Conservation (phyloP, 1,284 basidiomycete genomes). For the Ustilago trichophora region DNA sequence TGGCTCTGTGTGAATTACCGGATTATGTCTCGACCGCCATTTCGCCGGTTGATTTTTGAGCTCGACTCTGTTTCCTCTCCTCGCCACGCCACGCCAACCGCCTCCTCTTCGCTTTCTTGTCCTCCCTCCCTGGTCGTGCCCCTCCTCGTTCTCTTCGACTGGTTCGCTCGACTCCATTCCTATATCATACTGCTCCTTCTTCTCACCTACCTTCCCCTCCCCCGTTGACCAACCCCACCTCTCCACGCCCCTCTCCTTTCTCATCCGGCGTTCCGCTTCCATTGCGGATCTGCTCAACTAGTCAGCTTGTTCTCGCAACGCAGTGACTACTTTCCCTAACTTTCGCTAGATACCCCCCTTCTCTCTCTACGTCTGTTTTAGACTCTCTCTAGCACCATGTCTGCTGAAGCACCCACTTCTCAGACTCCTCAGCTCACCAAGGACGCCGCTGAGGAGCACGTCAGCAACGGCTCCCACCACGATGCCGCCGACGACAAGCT, state of each 20-base stretch:
- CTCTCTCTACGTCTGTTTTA: too few relatives aligned
- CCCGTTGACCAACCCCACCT: constrained; percentile 1
- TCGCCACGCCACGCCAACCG: neutral
- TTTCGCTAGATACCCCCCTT: neutral
- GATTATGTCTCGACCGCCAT: neutral
- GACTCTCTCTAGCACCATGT: constrained; percentile 12
- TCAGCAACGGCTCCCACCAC: constrained; percentile 32
- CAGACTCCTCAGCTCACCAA: constrained; percentile 38
- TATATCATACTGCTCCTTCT: constrained; percentile 27
- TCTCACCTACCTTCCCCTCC: neutral
- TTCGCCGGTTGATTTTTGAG: neutral
- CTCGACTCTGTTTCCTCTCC: too few relatives aligned
- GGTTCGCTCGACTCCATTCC: neutral
- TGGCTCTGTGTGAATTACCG: too few relatives aligned
- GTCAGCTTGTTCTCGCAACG: constrained; percentile 1
- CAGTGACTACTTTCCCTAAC: constrained; percentile 5
- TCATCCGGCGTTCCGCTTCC: constrained; percentile 11
- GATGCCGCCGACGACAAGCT: constrained; percentile 42
- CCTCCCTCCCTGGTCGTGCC: too few relatives aligned
- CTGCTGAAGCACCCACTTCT: constrained; percentile 8
- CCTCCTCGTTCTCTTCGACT: constrained; percentile 3
- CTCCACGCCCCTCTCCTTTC: neutral
- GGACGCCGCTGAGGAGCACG: constrained; percentile 22
- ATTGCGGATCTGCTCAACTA: constrained; percentile 8
- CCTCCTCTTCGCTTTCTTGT: constrained; percentile 7